phyloP scores from a whole-genome alignment of 192 early-diverging fungal genomes.

The Piromyces sp. region DNA sequence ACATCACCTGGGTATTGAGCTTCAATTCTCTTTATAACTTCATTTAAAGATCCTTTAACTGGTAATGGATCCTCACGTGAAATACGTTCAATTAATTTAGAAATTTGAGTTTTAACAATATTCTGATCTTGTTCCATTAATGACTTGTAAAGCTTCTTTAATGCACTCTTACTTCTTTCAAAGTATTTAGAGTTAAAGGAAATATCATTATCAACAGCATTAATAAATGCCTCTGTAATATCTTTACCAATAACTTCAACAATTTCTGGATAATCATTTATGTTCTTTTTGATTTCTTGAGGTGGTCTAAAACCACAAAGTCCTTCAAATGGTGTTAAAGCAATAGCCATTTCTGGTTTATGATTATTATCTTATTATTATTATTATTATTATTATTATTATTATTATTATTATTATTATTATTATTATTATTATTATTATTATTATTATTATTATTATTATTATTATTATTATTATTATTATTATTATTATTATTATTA shows the following conservation, averaged over 20 bases:
- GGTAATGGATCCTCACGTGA: not conserved
- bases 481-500: no score
- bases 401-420: no score
- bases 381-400: not conserved
- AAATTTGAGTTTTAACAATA: constrained; percentile 30
- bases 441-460: no score
- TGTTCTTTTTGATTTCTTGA: constrained; percentile 45
- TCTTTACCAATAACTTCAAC: constrained; percentile 37
- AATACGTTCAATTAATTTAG: constrained; percentile 32
- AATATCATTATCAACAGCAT: not conserved
- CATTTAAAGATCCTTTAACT: constrained; percentile 15
- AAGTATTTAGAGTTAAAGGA: not conserved
- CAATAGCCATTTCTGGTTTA: constrained; percentile 38
- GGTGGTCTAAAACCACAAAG: constrained; percentile 84
- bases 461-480: no score
- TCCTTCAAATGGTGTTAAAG: constrained; percentile 87
- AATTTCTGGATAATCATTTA: constrained; percentile 67
- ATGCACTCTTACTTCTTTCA: constrained; percentile 14
- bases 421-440: no score
- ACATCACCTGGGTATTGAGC: constrained; percentile 73
- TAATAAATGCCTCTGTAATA: constrained; percentile 15
- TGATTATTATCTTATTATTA: not conserved
- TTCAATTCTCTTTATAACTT: constrained; percentile 56
- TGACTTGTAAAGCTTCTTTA: constrained; percentile 34
- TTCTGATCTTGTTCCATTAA: constrained; percentile 33